These are phyloP conservation scores for Citrullus mucosospermus DNA, from an alignment of 306 rosid species.

Conservation along the genomic window DNA sequence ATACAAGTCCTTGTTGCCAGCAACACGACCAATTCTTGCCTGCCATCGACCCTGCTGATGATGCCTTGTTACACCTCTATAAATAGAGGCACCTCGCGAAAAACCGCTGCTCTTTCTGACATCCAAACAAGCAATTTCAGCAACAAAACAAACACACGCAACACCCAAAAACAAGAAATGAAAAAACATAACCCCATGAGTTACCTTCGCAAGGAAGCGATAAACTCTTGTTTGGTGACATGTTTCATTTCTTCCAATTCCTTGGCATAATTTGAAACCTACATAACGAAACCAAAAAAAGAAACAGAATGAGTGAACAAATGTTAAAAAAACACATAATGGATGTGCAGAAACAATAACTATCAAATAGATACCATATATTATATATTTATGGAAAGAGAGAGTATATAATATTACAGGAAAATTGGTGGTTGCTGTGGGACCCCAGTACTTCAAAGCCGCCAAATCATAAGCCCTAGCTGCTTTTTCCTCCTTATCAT, in stretches of 20 bases:
- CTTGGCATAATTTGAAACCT: constrained; percentile 60
- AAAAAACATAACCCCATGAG: not conserved
- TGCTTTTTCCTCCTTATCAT: constrained; percentile 97
- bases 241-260: constrained; percentile 90
- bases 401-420: constrained; percentile 34
- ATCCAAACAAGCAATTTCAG: not conserved
- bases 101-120: constrained; percentile 95
- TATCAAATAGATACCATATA: not conserved
- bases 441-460: constrained; percentile 96
- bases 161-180: not conserved
- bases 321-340: not conserved
- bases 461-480: constrained; percentile 99
- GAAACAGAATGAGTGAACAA: not conserved
- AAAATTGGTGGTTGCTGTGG: constrained; percentile 86
- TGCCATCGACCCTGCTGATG: constrained; percentile 99
- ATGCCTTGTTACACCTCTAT: constrained; percentile 96
- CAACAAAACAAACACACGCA: not conserved
- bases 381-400: not conserved
- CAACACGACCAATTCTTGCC: constrained; percentile 98
- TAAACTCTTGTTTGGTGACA: constrained; percentile 87
- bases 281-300: not conserved
- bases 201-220: constrained; percentile 88
- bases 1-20: constrained; percentile 90
- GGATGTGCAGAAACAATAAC: not conserved
- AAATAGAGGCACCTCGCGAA: constrained; percentile 91